These are phyloP conservation scores for Lachnellula willkommii DNA, from an alignment of 2,329 filamentous ascomycete species.

Conservation along the genomic window DNA sequence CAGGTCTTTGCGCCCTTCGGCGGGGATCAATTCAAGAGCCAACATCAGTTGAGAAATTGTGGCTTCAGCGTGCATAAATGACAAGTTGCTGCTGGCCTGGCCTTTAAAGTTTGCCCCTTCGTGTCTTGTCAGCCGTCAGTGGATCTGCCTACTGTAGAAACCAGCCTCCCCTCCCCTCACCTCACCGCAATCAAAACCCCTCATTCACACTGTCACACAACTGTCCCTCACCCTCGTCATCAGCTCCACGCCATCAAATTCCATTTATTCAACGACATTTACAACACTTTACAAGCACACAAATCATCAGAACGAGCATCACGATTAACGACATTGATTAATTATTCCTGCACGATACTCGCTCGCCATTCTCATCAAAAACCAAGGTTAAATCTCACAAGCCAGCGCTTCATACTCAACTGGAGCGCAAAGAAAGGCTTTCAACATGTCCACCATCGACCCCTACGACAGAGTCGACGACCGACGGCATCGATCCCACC, in stretches of 20 bases:
- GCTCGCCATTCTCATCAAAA: not conserved
- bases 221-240: conserved; percentile 2
- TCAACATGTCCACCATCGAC: conserved; percentile 26
- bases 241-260: not conserved
- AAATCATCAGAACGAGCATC: not conserved
- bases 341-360: not conserved
- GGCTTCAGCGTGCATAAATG: not conserved
- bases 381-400: not conserved
- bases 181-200: conserved; percentile 1
- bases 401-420: not conserved
- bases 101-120: too few relatives aligned
- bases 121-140: too few relatives aligned
- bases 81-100: not conserved
- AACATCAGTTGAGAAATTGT: not conserved
- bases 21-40: not conserved
- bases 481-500: conserved; percentile 25
- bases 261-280: too few relatives aligned
- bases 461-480: conserved; percentile 27
- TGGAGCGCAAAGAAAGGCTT: not conserved
- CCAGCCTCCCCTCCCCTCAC: not conserved
- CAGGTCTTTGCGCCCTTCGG: not conserved
- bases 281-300: not conserved
- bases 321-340: not conserved
- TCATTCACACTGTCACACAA: not conserved
- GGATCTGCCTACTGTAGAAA: not conserved